phyloP scores from a whole-genome alignment of 805 yeast genomes.

The Hanseniaspora pseudoguilliermondii region DNA sequence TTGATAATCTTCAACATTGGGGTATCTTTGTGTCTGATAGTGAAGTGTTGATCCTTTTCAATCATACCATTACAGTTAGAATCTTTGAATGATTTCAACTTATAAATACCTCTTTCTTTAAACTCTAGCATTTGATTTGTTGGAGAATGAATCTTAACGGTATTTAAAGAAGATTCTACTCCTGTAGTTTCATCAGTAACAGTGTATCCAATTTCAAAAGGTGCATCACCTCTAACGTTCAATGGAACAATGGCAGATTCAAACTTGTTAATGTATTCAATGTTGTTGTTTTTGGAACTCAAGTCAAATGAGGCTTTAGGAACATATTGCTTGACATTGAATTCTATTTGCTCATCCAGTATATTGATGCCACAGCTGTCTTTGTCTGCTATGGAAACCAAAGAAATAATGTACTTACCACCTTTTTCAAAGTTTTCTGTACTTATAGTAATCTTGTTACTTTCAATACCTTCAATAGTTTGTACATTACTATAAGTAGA shows the following conservation, averaged over 20 bases:
- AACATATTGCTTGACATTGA: constrained; percentile 57
- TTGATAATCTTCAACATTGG: constrained; percentile 34
- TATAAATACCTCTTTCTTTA: constrained; percentile 37
- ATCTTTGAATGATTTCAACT: constrained; percentile 35
- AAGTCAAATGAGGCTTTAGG: constrained; percentile 45
- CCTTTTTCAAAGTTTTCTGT: constrained; percentile 51
- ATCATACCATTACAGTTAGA: constrained; percentile 40
- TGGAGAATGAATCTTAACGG: constrained; percentile 19
- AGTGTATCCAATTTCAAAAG: constrained; percentile 33
- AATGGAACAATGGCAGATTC: constrained; percentile 47
- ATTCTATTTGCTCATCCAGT: constrained; percentile 46
- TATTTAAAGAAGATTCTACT: constrained; percentile 13
- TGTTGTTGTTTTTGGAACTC: constrained; percentile 26
- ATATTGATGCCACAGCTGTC: constrained; percentile 66
- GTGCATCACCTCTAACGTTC: constrained; percentile 44
- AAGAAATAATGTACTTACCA: constrained; percentile 55
- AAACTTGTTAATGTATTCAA: constrained; percentile 47
- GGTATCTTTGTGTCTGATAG: constrained; percentile 33
- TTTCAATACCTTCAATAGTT: constrained; percentile 31
- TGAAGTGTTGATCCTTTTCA: constrained; percentile 27
- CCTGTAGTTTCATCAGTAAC: constrained; percentile 10
- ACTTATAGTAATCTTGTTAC: constrained; percentile 30
- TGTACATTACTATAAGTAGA: constrained; percentile 38
- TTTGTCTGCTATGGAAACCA: constrained; percentile 60
- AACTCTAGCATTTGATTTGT: constrained; percentile 29